Evolutionary conservation across 495 filamentous ascomycete genomes (phyloP), one percentile per base, ranked within the genome.

Genomic region (Pyrenula aspistea): DNA sequence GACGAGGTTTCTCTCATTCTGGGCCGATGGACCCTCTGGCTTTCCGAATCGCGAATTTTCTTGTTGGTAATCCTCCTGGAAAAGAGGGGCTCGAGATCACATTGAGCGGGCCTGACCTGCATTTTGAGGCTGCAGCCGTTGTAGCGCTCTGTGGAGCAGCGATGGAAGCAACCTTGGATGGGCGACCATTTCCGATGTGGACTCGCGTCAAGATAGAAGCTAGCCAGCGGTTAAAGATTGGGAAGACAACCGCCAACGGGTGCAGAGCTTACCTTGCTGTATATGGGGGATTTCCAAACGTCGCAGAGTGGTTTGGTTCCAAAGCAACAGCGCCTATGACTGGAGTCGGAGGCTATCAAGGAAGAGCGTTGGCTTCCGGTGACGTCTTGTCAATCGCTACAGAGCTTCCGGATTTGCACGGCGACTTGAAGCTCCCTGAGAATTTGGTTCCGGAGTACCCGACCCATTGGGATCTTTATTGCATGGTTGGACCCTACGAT

Each of bases 41-140:
- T 2, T 71, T 74, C 23, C 70, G 68, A 59, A 72, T 83, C 53
- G 78, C 77, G 2, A 86, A 86, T 60, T 61, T 77, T 25, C 71
- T 86, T 12, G 80, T 80, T 22, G 81, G 79, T 0, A 86, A 85
- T 57, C 55, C 68, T 3, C 56, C 63, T 10, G 73, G 73, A 20
- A 71, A 62, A 12, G 83, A 83, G 65, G 73, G 69, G 0, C 64
- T 86, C 0, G 82, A 86, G 54, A 77, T 83, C 19, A 86, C 82
- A 1, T 58, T 83, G 2, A 72, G 66, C 22, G 83, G 82, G 1
- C 81, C 82, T 1, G 79, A 83, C 49, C 67, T 86, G 3, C 67
- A 67, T 0, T 84, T 86, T 51, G 58, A 76, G 19, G 70, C 68
- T 10, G 62, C 71, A 47, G 72, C 76, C 2, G 62, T 81, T 11